Conservation (phyloP, 2,329 filamentous ascomycete genomes). For the Venturia nashicola region DNA sequence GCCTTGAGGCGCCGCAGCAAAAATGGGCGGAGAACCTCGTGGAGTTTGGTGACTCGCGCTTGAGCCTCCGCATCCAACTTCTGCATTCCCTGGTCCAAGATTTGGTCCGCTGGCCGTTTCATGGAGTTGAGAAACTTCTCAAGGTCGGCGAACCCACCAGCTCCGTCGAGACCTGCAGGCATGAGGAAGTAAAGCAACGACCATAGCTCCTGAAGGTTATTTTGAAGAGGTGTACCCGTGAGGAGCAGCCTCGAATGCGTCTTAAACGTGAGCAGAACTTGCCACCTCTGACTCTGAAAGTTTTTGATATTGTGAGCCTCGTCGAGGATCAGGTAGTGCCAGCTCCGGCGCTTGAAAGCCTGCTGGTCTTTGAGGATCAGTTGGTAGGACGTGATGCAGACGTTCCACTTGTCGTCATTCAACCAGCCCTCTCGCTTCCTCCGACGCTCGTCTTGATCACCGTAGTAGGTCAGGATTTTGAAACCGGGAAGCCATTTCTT, state of each 20-base stretch:
- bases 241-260: constrained; percentile 77
- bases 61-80: constrained; percentile 91
- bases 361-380: constrained; percentile 88
- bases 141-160: constrained; percentile 86
- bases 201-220: constrained; percentile 95
- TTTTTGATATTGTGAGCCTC: constrained; percentile 99
- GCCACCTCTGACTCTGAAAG: constrained; percentile 95
- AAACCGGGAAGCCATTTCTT: constrained; percentile 98
- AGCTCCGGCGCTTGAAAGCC: constrained; percentile 80
- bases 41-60: constrained; percentile 82
- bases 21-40: constrained; percentile 87
- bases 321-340: constrained; percentile 98
- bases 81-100: constrained; percentile 85
- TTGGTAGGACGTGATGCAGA: constrained; percentile 96
- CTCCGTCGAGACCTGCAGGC: constrained; percentile 71
- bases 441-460: constrained; percentile 82
- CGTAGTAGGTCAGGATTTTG: constrained; percentile 96
- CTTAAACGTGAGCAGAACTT: constrained; percentile 86
- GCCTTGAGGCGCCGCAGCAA: constrained; percentile 82
- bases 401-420: constrained; percentile 88
- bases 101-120: constrained; percentile 87
- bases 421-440: constrained; percentile 88
- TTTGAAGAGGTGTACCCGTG: constrained; percentile 91
- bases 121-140: constrained; percentile 96
- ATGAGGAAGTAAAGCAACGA: constrained; percentile 93